Evolutionary conservation across 768 basidiomycete species (phyloP), one percentile per base, ranked within the genome.

Genomic region (Pleurotus pulmonarius): DNA sequence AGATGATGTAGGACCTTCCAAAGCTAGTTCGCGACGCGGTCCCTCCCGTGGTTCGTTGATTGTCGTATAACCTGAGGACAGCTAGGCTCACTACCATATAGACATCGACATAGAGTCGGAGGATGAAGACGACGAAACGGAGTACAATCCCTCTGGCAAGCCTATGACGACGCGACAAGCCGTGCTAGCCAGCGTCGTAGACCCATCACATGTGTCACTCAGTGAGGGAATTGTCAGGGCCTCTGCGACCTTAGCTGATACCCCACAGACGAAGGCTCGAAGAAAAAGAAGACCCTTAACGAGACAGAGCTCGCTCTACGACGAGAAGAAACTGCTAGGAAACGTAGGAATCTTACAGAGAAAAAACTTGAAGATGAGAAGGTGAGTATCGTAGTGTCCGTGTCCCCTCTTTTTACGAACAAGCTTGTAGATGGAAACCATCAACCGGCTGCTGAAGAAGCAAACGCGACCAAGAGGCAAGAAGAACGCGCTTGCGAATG

Each of bases 331-430:
- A 90, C 87, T 0, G 89, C 90, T 0, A 75, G 91, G 38, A 94
- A 92, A 70, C 78, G 92, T 52, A 88, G 83, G 63, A 88, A 90
- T 63, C 70, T 93, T 44, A 83, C 82, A 5, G 90, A 92, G 70
- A 91, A 91, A 73, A 90, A 88, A 69, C 75, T 92, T 3, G 88
- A 91, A 65, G 90, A 92, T 57, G 91, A 92, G 69, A 92, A 90
- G 82, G 91, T 34, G 29, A 34, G 7, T 34, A 11, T 34, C 0
- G 29, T 8, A 3, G 29, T 11, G 29, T 34, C 29, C 29, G 29
- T 9, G 9, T 11, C 29, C 29, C 29, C 11, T 34, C 29, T 34
- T 34, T 7, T 34, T 34, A 34, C 29, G 11, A 34, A 18, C 11
- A 2, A 1, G 3, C 24, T 6, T 6, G 29, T 18, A 92, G 89